A percentile compares a stretch with the other conserved stretches of the same genome.
Conservation (phyloP, 2,329 filamentous ascomycete species). For the Diaporthe velutina region DNA sequence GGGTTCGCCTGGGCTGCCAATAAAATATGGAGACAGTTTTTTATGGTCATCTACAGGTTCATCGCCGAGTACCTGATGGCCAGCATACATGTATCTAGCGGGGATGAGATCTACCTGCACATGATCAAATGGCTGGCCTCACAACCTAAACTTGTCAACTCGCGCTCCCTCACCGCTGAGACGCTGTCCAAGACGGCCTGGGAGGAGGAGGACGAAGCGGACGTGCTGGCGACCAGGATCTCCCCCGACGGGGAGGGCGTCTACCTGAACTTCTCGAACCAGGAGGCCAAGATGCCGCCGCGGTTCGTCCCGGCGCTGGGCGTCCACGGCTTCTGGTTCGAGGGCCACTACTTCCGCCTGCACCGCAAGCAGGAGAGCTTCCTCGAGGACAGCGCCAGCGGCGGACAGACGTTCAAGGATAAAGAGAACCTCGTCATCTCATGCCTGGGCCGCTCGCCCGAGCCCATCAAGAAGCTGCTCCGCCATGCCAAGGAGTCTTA, state of each 20-base stretch:
- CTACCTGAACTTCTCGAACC: slow-evolving; percentile 72
- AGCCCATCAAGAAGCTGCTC: slow-evolving; percentile 69
- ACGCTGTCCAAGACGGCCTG: slow-evolving; percentile 67
- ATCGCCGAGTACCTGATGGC: slow-evolving; percentile 63
- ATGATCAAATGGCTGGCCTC: slow-evolving; percentile 70
- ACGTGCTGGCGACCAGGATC: slow-evolving; percentile 52
- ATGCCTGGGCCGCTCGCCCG: slow-evolving; percentile 65
- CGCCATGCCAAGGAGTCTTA: slow-evolving; percentile 66
- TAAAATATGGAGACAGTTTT: slow-evolving; percentile 54
- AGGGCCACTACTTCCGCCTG: slow-evolving; percentile 63
- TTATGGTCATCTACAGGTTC: slow-evolving; percentile 47
- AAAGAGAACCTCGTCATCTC: slow-evolving; percentile 66
- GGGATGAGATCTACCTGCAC: slow-evolving; percentile 70
- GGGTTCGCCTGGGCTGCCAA: slow-evolving; percentile 63
- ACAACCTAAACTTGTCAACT: slow-evolving; percentile 64
- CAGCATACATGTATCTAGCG: slow-evolving; percentile 65
- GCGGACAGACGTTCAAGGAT: slow-evolving; percentile 58
- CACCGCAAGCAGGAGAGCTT: slow-evolving; percentile 60
- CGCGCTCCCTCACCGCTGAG: slow-evolving; percentile 67
- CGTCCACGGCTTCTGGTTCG: slow-evolving; percentile 66
- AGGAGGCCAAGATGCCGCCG: slow-evolving; percentile 65
- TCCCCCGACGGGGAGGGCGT: slow-evolving; percentile 55
- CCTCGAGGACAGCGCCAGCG: slow-evolving; percentile 50
- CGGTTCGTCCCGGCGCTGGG: slow-evolving; percentile 68
- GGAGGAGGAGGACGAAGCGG: slow-evolving; percentile 66